Conservation (phyloP, 345 rosid species). For the Brassica nigra region DNA sequence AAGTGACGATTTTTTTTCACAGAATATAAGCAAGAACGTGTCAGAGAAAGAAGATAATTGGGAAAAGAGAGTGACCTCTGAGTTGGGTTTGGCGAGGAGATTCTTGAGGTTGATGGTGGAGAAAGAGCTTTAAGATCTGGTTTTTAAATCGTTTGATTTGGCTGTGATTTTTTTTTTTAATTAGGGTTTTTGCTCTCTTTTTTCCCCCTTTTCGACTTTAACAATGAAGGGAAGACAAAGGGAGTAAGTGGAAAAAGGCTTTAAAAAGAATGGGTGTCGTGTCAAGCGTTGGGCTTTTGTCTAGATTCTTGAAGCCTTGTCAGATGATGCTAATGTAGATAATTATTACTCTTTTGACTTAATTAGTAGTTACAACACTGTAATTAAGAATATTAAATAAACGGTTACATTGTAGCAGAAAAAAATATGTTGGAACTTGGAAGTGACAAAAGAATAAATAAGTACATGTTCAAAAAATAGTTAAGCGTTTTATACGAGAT, state of each 20-base stretch:
- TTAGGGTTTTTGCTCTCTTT: conserved; percentile 32
- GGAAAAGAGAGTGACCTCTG: conserved; percentile 24
- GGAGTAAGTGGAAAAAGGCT: conserved; percentile 28
- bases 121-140: conserved; percentile 31
- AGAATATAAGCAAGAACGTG: conserved; percentile 2
- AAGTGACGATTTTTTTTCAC: conserved; percentile 12
- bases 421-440: too few relatives aligned
- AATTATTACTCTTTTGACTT: neutral
- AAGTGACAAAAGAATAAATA: too few relatives aligned
- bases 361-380: neutral
- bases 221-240: conserved; percentile 23
- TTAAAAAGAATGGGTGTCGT: too few relatives aligned
- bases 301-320: too few relatives aligned
- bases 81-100: neutral
- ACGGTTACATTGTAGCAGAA: too few relatives aligned
- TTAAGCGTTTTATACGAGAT: too few relatives aligned
- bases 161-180: conserved; percentile 8
- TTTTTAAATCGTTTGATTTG: neutral
- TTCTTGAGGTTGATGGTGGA: conserved; percentile 9
- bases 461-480: too few relatives aligned
- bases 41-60: neutral
- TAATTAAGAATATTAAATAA: neutral
- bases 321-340: too few relatives aligned
- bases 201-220: conserved; percentile 27
- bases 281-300: too few relatives aligned